Evolutionary conservation across 495 filamentous ascomycete genomes (phyloP).

Genomic region (Penicillium lagena): DNA sequence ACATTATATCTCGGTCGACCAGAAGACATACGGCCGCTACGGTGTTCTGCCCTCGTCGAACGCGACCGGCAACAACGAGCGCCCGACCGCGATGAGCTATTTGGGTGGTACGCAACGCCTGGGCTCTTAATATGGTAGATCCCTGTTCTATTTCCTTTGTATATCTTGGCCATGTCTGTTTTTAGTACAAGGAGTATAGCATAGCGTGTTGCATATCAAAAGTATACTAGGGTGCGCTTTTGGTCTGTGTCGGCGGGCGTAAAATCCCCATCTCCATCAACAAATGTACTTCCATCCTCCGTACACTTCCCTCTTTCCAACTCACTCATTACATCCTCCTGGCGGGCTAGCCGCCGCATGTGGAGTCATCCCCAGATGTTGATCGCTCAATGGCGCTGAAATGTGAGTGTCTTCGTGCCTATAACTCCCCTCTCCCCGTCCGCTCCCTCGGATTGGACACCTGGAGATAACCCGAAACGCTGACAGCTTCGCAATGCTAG

Average conservation of each 20-base stretch:
- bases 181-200: constrained; percentile 13
- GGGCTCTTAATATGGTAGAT: constrained; percentile 41
- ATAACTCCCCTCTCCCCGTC: background rate
- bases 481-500: constrained; percentile 20
- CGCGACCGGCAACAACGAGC: constrained; percentile 24
- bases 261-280: constrained; percentile 20
- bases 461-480: constrained; percentile 7
- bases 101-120: constrained; percentile 58
- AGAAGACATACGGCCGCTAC: constrained; percentile 94
- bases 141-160: constrained; percentile 26
- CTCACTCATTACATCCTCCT: constrained; percentile 6
- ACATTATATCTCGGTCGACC: constrained; percentile 86
- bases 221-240: constrained; percentile 8
- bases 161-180: constrained; percentile 21
- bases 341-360: constrained; percentile 4
- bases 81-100: constrained; percentile 48
- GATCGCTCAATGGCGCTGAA: constrained; percentile 32
- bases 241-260: constrained; percentile 17
- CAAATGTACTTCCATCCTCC: constrained; percentile 1
- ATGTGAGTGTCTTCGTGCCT: constrained; percentile 22
- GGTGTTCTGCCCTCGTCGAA: constrained; percentile 69
- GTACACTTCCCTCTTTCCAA: constrained; percentile 1
- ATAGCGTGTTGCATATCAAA: constrained; percentile 17
- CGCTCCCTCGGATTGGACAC: constrained; percentile 5
- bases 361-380: constrained; percentile 16